These are phyloP conservation scores for Caulochytrium protostelioides DNA, from an alignment of 371 early-diverging fungal genomes.

Conservation along the genomic window DNA sequence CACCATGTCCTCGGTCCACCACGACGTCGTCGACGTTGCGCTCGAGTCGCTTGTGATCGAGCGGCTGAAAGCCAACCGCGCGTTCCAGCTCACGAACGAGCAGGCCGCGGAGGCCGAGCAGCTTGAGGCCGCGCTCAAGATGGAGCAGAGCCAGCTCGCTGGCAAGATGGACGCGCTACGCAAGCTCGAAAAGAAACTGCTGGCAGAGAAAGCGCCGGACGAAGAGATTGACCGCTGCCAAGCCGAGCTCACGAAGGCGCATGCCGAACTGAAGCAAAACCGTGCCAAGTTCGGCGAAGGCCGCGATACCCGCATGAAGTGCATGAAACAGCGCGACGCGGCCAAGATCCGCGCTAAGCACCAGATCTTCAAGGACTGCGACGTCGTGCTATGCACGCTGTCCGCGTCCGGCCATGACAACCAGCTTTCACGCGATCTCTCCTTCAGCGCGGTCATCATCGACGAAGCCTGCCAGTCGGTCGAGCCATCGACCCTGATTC, in stretches of 20 bases:
- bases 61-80: constrained; percentile 7
- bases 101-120: constrained; percentile 10
- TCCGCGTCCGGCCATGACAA: constrained; percentile 73
- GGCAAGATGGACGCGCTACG: too few species aligned
- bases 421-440: constrained; percentile 8
- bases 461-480: constrained; percentile 96
- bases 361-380: constrained; percentile 43
- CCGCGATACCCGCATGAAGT: too few species aligned
- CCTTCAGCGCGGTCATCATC: constrained; percentile 68
- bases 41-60: constrained; percentile 9
- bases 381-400: constrained; percentile 60
- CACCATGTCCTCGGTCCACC: constrained; percentile 44
- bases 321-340: too few species aligned
- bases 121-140: constrained; percentile 23
- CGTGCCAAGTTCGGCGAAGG: too few species aligned
- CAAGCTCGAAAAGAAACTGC: too few species aligned
- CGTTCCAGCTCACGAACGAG: constrained; percentile 12
- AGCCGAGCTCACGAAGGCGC: too few species aligned
- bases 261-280: too few species aligned
- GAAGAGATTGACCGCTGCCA: constrained; percentile 19
- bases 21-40: constrained; percentile 43
- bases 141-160: too few species aligned
- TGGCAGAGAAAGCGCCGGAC: constrained; percentile 19
- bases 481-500: constrained; percentile 76
- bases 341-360: constrained; percentile 32